phyloP scores from a whole-genome alignment of 768 basidiomycete genomes.

The Roridomyces roridus region DNA sequence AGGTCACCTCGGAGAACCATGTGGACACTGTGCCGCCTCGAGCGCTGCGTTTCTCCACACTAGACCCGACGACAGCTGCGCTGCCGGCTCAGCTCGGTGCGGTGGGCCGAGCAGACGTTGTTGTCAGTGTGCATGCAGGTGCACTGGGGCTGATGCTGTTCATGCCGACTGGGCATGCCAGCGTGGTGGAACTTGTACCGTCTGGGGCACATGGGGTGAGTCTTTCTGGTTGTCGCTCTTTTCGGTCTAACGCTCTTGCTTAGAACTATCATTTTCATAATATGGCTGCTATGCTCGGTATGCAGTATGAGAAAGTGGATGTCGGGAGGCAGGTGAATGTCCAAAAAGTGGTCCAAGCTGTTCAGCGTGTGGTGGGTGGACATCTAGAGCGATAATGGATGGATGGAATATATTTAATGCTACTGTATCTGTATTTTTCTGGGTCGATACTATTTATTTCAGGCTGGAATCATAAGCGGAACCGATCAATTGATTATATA shows the following conservation, averaged over 20 bases:
- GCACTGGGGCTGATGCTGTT: conserved; percentile 24
- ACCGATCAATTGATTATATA: no score
- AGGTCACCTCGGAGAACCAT: not conserved
- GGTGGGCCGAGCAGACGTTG: conserved; percentile 25
- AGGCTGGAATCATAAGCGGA: no score
- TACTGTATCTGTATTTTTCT: no score
- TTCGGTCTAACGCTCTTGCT: not conserved
- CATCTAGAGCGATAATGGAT: not conserved
- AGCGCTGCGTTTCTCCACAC: conserved; percentile 22
- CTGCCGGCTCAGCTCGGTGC: conserved; percentile 21
- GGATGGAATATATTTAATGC: no score
- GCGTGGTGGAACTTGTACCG: conserved; percentile 21
- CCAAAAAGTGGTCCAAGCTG: conserved; percentile 9
- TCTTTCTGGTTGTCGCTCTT: no score
- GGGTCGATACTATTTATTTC: no score
- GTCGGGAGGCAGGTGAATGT: conserved; percentile 19
- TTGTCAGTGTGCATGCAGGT: conserved; percentile 25
- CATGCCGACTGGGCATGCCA: conserved; percentile 24
- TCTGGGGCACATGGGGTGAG: conserved; percentile 16
- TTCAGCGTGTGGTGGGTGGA: conserved; percentile 9
- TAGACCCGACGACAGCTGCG: conserved; percentile 25
- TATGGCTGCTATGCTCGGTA: conserved; percentile 26
- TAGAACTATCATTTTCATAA: conserved; percentile 27
- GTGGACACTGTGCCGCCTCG: no score
- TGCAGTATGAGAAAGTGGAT: conserved; percentile 16